phyloP scores from a whole-genome alignment of 352 stramenopile genomes.

The Phytopythium helicoides region DNA sequence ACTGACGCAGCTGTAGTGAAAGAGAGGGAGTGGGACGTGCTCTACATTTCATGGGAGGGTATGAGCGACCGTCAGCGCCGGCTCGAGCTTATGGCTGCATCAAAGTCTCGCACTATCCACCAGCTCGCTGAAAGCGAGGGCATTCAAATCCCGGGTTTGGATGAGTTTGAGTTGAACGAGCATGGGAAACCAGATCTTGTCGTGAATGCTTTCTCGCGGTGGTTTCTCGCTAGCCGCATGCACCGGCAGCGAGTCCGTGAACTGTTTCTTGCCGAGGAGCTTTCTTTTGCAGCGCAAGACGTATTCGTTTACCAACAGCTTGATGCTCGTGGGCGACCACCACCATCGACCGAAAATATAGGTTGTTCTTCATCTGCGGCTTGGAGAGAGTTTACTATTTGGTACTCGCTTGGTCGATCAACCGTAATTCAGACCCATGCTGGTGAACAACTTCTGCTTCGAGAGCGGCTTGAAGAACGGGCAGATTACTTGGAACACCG shows the following conservation, averaged over 20 bases:
- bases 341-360: slow-evolving; percentile 22
- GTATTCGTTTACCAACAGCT: slow-evolving; percentile 35
- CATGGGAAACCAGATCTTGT: slow-evolving; percentile 44
- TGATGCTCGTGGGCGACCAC: slow-evolving; percentile 20
- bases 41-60: slow-evolving; percentile 37
- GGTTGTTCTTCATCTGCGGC: slow-evolving; percentile 14
- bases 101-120: slow-evolving; percentile 45
- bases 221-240: slow-evolving; percentile 43
- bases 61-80: slow-evolving; percentile 37
- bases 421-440: not conserved
- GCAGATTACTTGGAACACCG: slow-evolving; percentile 34
- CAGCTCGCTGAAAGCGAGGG: slow-evolving; percentile 33
- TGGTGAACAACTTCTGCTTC: slow-evolving; percentile 11
- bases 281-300: slow-evolving; percentile 50
- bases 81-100: slow-evolving; percentile 54
- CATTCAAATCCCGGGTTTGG: slow-evolving; percentile 30
- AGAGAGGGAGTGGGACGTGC: slow-evolving; percentile 10
- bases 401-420: slow-evolving; percentile 45
- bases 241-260: slow-evolving; percentile 48
- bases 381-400: slow-evolving; percentile 50
- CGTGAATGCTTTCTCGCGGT: slow-evolving; percentile 52
- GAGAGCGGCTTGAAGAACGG: slow-evolving; percentile 31
- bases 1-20: not conserved
- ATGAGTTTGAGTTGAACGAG: slow-evolving; percentile 39
- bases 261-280: slow-evolving; percentile 54